These are phyloP conservation scores for Nidularia pulvinata DNA, from an alignment of 768 basidiomycete species.

Conservation along the genomic window DNA sequence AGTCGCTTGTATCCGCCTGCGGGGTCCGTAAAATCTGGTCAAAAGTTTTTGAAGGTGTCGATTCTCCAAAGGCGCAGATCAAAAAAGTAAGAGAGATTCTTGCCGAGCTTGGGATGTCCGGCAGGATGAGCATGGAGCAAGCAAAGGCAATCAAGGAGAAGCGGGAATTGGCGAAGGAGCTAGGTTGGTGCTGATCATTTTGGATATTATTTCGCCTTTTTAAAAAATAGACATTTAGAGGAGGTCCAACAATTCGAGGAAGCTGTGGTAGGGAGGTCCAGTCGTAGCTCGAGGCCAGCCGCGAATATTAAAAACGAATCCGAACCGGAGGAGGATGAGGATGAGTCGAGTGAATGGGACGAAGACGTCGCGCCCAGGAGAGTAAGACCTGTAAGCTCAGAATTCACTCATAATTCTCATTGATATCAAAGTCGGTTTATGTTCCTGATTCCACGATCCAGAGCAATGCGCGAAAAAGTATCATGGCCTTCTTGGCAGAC, in stretches of 20 bases:
- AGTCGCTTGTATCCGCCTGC: constrained; percentile 74
- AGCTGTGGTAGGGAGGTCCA: constrained; percentile 33
- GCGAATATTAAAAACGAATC: background rate
- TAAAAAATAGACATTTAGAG: constrained; percentile 44
- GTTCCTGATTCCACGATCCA: constrained; percentile 8
- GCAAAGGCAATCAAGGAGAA: constrained; percentile 73
- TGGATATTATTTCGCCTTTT: background rate
- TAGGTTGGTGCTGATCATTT: constrained; percentile 47
- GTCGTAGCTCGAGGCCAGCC: constrained; percentile 3
- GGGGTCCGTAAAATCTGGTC: constrained; percentile 80
- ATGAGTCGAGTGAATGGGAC: constrained; percentile 19
- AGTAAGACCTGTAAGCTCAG: constrained; percentile 45
- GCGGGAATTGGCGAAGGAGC: constrained; percentile 76
- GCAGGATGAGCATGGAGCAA: constrained; percentile 76
- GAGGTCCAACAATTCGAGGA: constrained; percentile 75
- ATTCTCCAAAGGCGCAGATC: constrained; percentile 62
- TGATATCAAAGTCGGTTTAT: background rate
- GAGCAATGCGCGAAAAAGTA: constrained; percentile 53
- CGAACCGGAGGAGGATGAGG: constrained; percentile 13
- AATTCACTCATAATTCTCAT: too few relatives aligned
- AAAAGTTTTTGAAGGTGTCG: constrained; percentile 64
- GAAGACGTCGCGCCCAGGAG: constrained; percentile 29
- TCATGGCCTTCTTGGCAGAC: constrained; percentile 71
- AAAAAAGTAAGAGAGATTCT: constrained; percentile 64
- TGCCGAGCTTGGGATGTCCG: constrained; percentile 77